These are phyloP conservation scores for Beauveria sp. DNA, from an alignment of 2,329 filamentous ascomycete species.

Conservation along the genomic window DNA sequence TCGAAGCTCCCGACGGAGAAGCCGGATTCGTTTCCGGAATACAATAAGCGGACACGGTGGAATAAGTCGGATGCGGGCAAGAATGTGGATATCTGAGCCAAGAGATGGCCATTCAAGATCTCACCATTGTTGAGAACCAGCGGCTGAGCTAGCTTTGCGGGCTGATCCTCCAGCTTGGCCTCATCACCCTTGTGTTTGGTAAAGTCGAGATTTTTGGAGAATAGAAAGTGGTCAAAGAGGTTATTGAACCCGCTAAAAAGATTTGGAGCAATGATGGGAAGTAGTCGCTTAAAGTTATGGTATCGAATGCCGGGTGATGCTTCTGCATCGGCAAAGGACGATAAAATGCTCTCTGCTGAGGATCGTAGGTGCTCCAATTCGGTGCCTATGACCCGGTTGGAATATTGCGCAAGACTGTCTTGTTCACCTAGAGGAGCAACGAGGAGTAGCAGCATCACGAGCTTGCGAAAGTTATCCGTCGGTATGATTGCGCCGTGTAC, in stretches of 20 bases:
- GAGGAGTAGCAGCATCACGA: slow-evolving; percentile 63
- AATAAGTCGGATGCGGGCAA: slow-evolving; percentile 59
- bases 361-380: slow-evolving; percentile 51
- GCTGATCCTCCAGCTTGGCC: slow-evolving; percentile 13
- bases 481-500: slow-evolving; percentile 63
- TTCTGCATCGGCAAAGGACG: slow-evolving; percentile 59
- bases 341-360: slow-evolving; percentile 57
- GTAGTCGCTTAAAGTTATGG: slow-evolving; percentile 50
- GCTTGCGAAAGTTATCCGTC: slow-evolving; percentile 61
- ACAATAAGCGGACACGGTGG: slow-evolving; percentile 56
- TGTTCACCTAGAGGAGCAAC: slow-evolving; percentile 57
- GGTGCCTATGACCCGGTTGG: slow-evolving; percentile 45
- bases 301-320: slow-evolving; percentile 56
- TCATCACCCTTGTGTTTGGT: slow-evolving; percentile 39
- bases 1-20: slow-evolving; percentile 75
- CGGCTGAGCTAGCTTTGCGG: slow-evolving; percentile 33
- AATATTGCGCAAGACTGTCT: slow-evolving; percentile 56
- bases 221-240: slow-evolving; percentile 69
- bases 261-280: slow-evolving; percentile 54
- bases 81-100: slow-evolving; percentile 69
- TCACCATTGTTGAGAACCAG: slow-evolving; percentile 45
- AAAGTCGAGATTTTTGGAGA: slow-evolving; percentile 63
- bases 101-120: slow-evolving; percentile 55
- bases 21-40: slow-evolving; percentile 61
- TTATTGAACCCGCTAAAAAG: slow-evolving; percentile 61